Evolutionary conservation across 371 early-diverging fungal species (phyloP).

Genomic region (Mucor circinelloides): DNA sequence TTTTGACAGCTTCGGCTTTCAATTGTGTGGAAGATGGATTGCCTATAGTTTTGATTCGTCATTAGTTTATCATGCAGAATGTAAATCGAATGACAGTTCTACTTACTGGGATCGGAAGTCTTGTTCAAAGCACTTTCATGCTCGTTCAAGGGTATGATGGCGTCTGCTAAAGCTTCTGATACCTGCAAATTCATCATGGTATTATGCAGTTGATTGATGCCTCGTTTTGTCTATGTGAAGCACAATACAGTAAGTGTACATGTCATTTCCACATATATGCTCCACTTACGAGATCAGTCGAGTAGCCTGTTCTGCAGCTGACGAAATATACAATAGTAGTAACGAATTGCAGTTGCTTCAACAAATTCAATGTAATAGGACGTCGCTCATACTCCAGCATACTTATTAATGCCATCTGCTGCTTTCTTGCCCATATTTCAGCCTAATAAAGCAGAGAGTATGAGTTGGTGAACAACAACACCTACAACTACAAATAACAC

Average conservation of each 20-base stretch:
- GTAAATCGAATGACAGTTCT: neutral
- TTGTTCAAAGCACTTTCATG: neutral
- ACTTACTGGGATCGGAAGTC: neutral
- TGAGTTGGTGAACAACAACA: neutral
- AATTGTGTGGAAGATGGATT: neutral
- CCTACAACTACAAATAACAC: neutral
- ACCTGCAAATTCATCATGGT: conserved; percentile 29
- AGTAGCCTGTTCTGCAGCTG: conserved; percentile 38
- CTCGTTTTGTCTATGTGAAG: conserved; percentile 18
- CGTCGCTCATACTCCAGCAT: conserved; percentile 56
- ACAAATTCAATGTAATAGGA: conserved; percentile 39
- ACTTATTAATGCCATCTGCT: conserved; percentile 60
- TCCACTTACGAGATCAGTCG: conserved; percentile 41
- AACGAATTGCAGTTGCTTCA: conserved; percentile 52
- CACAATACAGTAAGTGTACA: neutral
- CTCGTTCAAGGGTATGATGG: neutral
- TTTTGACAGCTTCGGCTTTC: neutral
- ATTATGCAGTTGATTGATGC: conserved; percentile 49
- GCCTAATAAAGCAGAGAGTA: conserved; percentile 27
- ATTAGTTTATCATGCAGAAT: neutral
- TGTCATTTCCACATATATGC: neutral
- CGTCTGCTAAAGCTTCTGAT: neutral
- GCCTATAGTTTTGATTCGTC: neutral
- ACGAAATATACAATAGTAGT: conserved; percentile 25
- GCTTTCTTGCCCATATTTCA: conserved; percentile 62